Evolutionary conservation across 192 early-diverging fungal species (phyloP), one percentile per base, ranked within the genome.

Genomic region (Allomyces macrogynus): DNA sequence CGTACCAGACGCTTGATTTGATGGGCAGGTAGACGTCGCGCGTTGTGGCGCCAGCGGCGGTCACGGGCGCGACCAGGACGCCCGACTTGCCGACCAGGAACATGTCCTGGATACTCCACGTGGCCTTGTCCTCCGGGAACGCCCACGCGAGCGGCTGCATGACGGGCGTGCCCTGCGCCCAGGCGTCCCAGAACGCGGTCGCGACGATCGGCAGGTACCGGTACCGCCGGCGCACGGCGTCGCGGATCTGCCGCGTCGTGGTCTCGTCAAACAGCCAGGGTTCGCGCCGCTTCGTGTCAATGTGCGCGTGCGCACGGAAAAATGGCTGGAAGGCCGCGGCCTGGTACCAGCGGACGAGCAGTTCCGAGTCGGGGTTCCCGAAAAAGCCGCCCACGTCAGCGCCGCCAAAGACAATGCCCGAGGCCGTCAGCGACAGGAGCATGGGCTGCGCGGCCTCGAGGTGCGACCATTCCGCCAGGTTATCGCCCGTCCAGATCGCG

Each of bases 321-420:
- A 99, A 99, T 10, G 96, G 96, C 66, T 97, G 91, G 75, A 88
- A 93, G 32, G 87, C 84, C 11, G 82, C 96, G 14, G 86, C 78
- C 78, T 99, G 96, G 74, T 96, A 99, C 96, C 96, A 99, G n/a
- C 96, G 87, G 16, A 85, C 74, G 64, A 96, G 76, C n/a, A 99
- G 76, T 66, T 93, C 87, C 1, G 86, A 67, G 4, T 88, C 84
- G 27, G 93, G 91, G 73, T 99, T 94, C 23, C 86, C 89, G 78
- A 99, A 99, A 75, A 99, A 99, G 18, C 96, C 92, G 40, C 92
- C 92, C 62, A 97, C 87, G 70, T 99, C 96, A n/a, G 94, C 93
- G 32, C 96, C 96, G 25, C 76, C 73, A 74, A 99, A 97, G 8
- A 89, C 77, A 43, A 97, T 74, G 23, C 94, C 96, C 25, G 86